phyloP scores from a whole-genome alignment of 2,329 filamentous ascomycete species.

The Diaporthe sp. region DNA sequence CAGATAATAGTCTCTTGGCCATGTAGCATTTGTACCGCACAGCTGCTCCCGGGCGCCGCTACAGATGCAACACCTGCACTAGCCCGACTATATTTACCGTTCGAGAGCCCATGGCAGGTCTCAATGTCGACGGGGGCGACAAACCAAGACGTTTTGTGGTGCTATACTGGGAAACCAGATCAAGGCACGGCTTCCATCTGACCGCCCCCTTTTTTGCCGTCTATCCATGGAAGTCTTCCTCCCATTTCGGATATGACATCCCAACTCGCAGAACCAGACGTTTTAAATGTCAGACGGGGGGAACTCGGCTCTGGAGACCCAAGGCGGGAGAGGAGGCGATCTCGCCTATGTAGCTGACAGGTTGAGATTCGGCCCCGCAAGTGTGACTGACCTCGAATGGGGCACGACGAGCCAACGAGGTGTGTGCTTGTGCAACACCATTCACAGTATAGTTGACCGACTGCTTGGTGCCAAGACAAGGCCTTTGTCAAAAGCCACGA shows the following conservation, averaged over 20 bases:
- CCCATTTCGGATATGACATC: not conserved
- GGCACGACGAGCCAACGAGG: not conserved
- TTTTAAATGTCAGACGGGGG: not conserved
- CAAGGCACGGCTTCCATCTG: not conserved
- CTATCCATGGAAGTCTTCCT: not conserved
- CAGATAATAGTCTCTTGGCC: slow-evolving; percentile 22
- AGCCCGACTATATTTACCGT: not conserved
- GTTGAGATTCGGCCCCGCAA: not conserved
- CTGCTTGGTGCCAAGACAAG: not conserved
- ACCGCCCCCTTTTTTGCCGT: not conserved
- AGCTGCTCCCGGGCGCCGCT: not conserved
- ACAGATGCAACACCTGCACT: slow-evolving; percentile 5
- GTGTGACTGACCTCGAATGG: not conserved
- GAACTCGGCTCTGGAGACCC: not conserved
- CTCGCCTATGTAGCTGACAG: slow-evolving; percentile 1
- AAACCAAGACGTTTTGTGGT: not conserved
- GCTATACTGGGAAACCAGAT: not conserved
- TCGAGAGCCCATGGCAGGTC: not conserved
- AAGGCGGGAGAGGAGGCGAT: not conserved
- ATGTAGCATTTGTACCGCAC: slow-evolving; percentile 6
- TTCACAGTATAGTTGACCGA: not conserved
- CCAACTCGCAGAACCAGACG: not conserved
- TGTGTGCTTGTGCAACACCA: not conserved
- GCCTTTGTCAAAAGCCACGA: not conserved
- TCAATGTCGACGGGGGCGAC: not conserved